Evolutionary conservation across 2,329 filamentous ascomycete genomes (phyloP), one percentile per base, ranked within the genome.

Genomic region (Blastomyces percursus): DNA sequence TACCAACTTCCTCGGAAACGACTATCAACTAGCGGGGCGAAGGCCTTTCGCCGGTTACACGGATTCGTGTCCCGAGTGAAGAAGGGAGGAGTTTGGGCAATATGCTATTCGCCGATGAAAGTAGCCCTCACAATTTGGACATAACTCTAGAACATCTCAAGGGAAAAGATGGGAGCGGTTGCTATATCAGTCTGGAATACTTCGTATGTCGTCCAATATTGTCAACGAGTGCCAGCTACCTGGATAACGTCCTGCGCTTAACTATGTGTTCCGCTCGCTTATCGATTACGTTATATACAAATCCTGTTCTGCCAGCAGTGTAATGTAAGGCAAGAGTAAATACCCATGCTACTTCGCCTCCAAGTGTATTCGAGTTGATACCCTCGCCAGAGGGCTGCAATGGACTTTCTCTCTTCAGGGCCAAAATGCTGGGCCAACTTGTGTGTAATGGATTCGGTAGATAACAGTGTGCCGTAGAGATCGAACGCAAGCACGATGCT

Each of bases 351-450:
- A 69, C 86, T 91, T 66, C 87, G 75, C 60, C 88, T 79, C 86
- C 86, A 91, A 48, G 88, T 90, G 68, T 91, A 92, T 73, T 91
- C 88, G 9, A 91, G 77, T 72, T 91, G 88, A 69, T 87, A 87
- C 38, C 81, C 80, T 62, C 88, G 79, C 83, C 88, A 90, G 69
- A 83, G 73, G 19, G 79, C 72, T 4, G 87, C 83, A 40, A 91
- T 79, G 0, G 73, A 72, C 30, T 78, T 73, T 2, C 85, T 84
- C 66, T 81, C 81, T 5, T 84, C 82, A 38, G 81, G 71, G 7
- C 82, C 85, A 68, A 85, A 85, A 62, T 85, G 73, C 40, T 76
- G 73, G 19, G 80, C 80, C 14, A 91, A 76, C 64, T 85, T 79
- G 44, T 79, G 74, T 7, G 82, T 80, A 65, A 91, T 89, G 38